These are phyloP conservation scores for Sugiyamaella grinbergsii DNA, from an alignment of 1,139 yeast species.

Conservation along the genomic window DNA sequence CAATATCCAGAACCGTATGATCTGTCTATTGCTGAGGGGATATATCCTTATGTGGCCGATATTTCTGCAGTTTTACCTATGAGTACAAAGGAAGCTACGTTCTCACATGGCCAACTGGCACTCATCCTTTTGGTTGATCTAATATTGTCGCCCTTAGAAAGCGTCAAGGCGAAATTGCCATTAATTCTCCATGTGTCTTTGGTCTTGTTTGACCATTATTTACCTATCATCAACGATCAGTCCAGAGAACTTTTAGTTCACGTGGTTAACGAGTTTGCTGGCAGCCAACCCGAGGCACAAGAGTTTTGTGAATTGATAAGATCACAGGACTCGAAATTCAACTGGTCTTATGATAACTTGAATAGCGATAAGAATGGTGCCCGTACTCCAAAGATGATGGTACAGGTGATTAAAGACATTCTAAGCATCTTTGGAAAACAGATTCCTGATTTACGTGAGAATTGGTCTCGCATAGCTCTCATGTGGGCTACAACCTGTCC, in stretches of 20 bases:
- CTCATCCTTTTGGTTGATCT: conserved; percentile 82
- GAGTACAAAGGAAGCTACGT: conserved; percentile 70
- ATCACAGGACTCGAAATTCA: conserved; percentile 39
- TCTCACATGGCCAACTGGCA: conserved; percentile 82
- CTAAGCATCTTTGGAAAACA: conserved; percentile 57
- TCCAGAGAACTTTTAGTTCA: conserved; percentile 77
- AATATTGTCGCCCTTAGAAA: conserved; percentile 51
- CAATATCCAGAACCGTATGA: conserved; percentile 48
- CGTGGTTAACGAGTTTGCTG: conserved; percentile 62
- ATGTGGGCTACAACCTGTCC: conserved; percentile 98
- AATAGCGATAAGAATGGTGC: conserved; percentile 78
- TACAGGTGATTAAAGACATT: conserved; percentile 65
- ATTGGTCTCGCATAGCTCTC: conserved; percentile 83
- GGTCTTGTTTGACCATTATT: conserved; percentile 83
- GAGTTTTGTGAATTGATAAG: conserved; percentile 23
- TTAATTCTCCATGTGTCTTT: conserved; percentile 80
- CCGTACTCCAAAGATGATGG: conserved; percentile 87
- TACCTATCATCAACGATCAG: conserved; percentile 78
- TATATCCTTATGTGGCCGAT: conserved; percentile 75
- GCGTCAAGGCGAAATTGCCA: conserved; percentile 54
- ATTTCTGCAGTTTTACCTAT: conserved; percentile 59
- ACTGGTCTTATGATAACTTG: conserved; percentile 90
- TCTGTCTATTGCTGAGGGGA: conserved; percentile 35
- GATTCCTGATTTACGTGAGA: conserved; percentile 61
- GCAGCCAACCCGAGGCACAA: conserved; percentile 54